Base-by-base conservation (phyloP, 2,329 filamentous ascomycete genomes). In the Diaporthe sp. region DNA sequence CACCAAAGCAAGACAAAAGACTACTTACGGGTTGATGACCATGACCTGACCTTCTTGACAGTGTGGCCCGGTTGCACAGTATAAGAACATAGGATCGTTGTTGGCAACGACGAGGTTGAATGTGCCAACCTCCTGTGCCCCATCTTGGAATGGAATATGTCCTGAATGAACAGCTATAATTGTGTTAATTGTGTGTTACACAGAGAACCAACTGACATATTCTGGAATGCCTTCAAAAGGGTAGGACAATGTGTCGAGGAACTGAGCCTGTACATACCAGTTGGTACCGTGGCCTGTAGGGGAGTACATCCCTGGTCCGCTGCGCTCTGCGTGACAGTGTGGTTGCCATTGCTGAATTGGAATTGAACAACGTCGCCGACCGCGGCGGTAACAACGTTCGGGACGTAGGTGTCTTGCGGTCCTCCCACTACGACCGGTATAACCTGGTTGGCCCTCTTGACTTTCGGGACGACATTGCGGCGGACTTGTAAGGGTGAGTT, bases 41-140 rank as follows among this genome's bases (percentile, higher is more conserved):
- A 88, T 85, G 49, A 87, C 85, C 83, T 90, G 89, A 4, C 88
- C 88, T 12, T 79, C 80, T 78, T 88, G 85, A 60, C 89, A 90
- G 75, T 90, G 88, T 2, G 85, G 85, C 0, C 82, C 85, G 2
- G 85, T 86, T 0, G 87, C 86, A 74, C 88, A 90, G 79, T 90
- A 90, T 37, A 88, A 77, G 80, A 88, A 90, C 75, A 89, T 85
- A 6, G 88, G 83, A 1, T 86, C 83, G 0, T 85, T 83, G 75
- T 82, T 84, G 31, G 84, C 84, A n/a, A 90, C 80, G 20, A 84
- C 82, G 80, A 90, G 84, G 74, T 84, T 87, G 80, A 89, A 90
- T 2, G 85, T 86, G 0, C 85, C 85, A 7, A 87, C 85, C 0
- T 83, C 20, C 39, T 72, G 4, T 79, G 80, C 68, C 84, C 83